Base-by-base conservation (phyloP, 192 early-diverging fungal genomes). In the Linnemannia exigua region DNA sequence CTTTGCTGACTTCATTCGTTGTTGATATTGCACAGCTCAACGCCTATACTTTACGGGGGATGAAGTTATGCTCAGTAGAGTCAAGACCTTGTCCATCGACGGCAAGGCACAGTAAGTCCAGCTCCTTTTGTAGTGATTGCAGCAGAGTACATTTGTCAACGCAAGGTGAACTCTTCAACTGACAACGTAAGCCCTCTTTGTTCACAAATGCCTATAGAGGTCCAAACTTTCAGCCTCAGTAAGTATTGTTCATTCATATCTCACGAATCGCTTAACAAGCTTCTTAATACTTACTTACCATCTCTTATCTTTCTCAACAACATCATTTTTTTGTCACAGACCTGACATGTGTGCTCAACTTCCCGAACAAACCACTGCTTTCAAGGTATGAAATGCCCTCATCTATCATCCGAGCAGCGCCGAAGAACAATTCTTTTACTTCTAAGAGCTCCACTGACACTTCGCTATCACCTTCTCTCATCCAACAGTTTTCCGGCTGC, bases 301-400 rank as follows among this genome's bases (percentile, higher is more conserved):
- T 77, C n/a, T 67, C 44, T 77, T 31, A 19, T 54, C 31, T n/a
- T 28, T 17, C 22, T 50, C 19, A 3, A 47, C n/a, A n/a, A n/a
- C n/a, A n/a, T n/a, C n/a, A n/a, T n/a, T 25, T 25, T 12, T n/a
- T 35, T 19, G 7, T 11, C 70, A n/a, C 50, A 85, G 82, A 15
- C 77, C 82, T 17, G 77, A 63, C 3, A 75, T 70, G 46, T 61
- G 70, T 22, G 77, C 75, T 0, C 61, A 74, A 25, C 75, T 86
- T 50, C 84, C 79, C 20, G 41, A 20, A 19, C 44, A 77, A 7
- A 86, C 84, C 1, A 70, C 84, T 35, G 58, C 74, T 1, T 86
- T 86, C 63, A 79, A 74, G 67, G 84, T 80, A 77, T 19, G 50
- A 33, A n/a, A 25, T 36, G 7, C 17, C 28, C 11, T 12, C 15